Base-by-base conservation (phyloP, 1,139 yeast genomes). In the Taiozyma sp. region DNA sequence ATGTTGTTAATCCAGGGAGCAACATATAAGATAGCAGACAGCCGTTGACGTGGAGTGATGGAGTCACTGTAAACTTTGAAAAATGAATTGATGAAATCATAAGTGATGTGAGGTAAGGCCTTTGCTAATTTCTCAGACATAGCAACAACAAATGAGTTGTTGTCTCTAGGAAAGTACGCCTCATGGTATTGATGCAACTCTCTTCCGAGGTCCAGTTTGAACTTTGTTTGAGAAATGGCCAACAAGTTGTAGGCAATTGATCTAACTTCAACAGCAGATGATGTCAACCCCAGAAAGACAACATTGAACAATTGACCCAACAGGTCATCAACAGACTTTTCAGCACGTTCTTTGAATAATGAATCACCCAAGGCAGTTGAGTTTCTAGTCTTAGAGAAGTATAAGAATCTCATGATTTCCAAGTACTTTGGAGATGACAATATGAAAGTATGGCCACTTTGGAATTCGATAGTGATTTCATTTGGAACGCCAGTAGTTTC, bases 1-100 rank as follows among this genome's bases (percentile, higher is more conserved):
- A 88, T 72, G 59, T 88, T 86, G 35, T 76, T 77, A n/a, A 87
- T 74, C 96, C 96, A 89, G 2, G 95, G 91, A 1, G 88, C 74
- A 13, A 84, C 71, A 61, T 63, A 62, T 42, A 64, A 53, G 41
- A 64, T 53, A 4, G 64, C 57, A 21, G 70, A 63, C 8, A 67
- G 58, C 14, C 70, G 68, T 42, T 68, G 70, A 22, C 62, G 64
- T 3, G 68, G 56, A 8, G 72, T 61, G 6, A 72, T 72, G 3
- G 61, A 50, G 16, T 61, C 63, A 16, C 76, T 79, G 56, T 76
- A 80, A 32, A 83, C 80, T 43, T 73, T 76, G 62, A 83, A 82
- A 58, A 82, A 83, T 0, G 86, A 84, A 47, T 71, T 70, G 55
- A 86, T 70, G 56, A 85, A 82, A 43, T 85, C 75, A 55, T 77